Percentiles rank a stretch among this genome's conserved stretches.
Evolutionary conservation across 495 filamentous ascomycete genomes (phyloP).

Genomic region (Penicillium argentinense): DNA sequence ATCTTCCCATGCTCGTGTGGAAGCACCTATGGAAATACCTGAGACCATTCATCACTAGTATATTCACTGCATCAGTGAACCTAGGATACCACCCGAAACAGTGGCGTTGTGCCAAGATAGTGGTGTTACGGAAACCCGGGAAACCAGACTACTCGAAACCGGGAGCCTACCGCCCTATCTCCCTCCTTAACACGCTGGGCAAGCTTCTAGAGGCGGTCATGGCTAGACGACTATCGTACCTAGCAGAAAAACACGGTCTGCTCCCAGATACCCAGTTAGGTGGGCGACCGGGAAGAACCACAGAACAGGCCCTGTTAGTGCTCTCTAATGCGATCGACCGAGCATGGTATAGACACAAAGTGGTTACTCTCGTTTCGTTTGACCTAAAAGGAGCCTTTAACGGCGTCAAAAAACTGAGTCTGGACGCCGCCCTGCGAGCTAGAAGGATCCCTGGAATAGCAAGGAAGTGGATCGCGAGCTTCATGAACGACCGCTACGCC

Average conservation of each 20-base stretch:
- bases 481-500: too few relatives aligned
- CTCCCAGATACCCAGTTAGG: constrained; percentile 22
- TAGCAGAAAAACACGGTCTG: constrained; percentile 14
- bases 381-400: constrained; percentile 25
- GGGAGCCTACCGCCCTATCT: constrained; percentile 22
- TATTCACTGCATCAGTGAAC: constrained; percentile 9
- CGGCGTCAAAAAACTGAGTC: constrained; percentile 21
- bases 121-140: constrained; percentile 23
- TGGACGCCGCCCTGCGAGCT: constrained; percentile 16
- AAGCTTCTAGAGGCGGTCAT: constrained; percentile 23
- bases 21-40: constrained; percentile 22
- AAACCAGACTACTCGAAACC: constrained; percentile 23
- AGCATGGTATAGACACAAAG: constrained; percentile 17
- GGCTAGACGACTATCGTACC: constrained; percentile 10
- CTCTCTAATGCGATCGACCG: constrained; percentile 16
- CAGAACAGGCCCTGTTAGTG: constrained; percentile 18
- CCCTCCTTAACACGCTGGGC: constrained; percentile 22
- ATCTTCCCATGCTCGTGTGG: constrained; percentile 19
- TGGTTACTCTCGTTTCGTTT: constrained; percentile 18
- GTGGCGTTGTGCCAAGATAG: constrained; percentile 17
- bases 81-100: constrained; percentile 21
- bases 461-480: constrained; percentile 23
- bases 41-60: constrained; percentile 2
- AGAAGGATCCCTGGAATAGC: constrained; percentile 18
- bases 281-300: constrained; percentile 13